Conservation (phyloP, 2,329 filamentous ascomycete species). For the Neonectria sp. region DNA sequence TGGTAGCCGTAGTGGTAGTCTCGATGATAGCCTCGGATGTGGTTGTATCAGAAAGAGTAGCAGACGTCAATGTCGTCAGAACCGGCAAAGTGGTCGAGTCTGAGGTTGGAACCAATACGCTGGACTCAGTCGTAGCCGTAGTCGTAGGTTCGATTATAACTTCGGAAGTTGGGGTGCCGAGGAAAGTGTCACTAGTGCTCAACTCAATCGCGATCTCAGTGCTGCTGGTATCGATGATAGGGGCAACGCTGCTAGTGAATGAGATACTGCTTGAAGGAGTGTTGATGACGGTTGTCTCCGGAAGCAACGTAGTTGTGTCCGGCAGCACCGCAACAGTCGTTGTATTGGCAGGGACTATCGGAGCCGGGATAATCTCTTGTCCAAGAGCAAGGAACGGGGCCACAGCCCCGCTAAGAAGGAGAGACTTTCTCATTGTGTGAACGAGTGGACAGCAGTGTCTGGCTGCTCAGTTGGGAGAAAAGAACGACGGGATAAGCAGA, state of each 20-base stretch:
- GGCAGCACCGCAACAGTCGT: constrained; percentile 1
- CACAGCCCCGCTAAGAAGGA: constrained; percentile 17
- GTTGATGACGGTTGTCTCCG: background rate
- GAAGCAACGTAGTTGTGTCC: background rate
- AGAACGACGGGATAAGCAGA: constrained; percentile 1
- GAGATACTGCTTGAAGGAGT: background rate
- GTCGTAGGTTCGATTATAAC: background rate
- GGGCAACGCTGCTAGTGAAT: background rate
- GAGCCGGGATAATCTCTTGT: background rate
- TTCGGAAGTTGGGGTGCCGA: background rate
- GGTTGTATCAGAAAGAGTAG: background rate
- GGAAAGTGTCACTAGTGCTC: background rate
- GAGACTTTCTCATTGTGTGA: constrained; percentile 8
- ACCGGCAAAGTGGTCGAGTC: background rate
- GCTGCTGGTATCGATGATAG: background rate
- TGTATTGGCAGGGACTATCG: background rate
- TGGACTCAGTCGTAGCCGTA: background rate
- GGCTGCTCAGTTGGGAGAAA: background rate
- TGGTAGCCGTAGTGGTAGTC: background rate
- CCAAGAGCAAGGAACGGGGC: constrained; percentile 13
- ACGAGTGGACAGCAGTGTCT: background rate
- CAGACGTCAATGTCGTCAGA: background rate
- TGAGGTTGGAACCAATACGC: background rate
- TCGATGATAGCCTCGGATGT: background rate
- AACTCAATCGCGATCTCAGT: too few relatives aligned